Base-by-base conservation (phyloP, 257 asterid genomes). In the Nyctanthes arbortristis region DNA sequence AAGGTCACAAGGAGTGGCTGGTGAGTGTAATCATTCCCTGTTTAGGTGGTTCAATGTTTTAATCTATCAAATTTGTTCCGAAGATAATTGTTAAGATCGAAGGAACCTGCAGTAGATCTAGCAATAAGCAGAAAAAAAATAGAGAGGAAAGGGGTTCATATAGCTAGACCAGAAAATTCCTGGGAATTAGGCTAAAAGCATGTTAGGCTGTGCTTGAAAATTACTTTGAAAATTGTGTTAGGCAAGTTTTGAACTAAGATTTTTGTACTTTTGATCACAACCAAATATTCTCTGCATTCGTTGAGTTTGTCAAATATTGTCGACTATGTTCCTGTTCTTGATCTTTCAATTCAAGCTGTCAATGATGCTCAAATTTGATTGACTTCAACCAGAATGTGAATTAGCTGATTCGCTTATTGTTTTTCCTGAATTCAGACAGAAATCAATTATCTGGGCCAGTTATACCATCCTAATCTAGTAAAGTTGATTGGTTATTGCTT, bases 1-100 rank as follows among this genome's bases (percentile, higher is more conserved):
- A 90, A 81, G 96, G 96, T 54, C 95, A 90, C 77, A 90, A 77
- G 79, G 96, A 90, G 79, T 90, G 96, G 96, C 63, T 90, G 89
- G 96, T 87, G 69, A 79, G 95, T 77, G 71, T 49, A 0, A 31
- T 55, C 10, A 45, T 27, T 3, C 71, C 43, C 11, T 47, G 24
- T 67, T 49, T 13, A 4, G 28, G 14, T 28, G 39, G 25, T 61
- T 31, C 2, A 18, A 29, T 54, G 2, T 47, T 16, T 45, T 45
- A 0, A 45, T 45, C n/a, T 45, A 13, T 40, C 4, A 16, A 40
- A 40, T 40, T 13, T 5, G 4, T 43, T 14, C 9, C 54, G 5
- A 43, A 3, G 0, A n/a, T 45, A n/a, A 5, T 45, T 1, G 55
- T 45, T 45, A 16, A 5, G 9, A 14, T n/a, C 16, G 55, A 45